Conservation (phyloP, 108 stramenopile species). For the Cyclotella kingstonii region DNA sequence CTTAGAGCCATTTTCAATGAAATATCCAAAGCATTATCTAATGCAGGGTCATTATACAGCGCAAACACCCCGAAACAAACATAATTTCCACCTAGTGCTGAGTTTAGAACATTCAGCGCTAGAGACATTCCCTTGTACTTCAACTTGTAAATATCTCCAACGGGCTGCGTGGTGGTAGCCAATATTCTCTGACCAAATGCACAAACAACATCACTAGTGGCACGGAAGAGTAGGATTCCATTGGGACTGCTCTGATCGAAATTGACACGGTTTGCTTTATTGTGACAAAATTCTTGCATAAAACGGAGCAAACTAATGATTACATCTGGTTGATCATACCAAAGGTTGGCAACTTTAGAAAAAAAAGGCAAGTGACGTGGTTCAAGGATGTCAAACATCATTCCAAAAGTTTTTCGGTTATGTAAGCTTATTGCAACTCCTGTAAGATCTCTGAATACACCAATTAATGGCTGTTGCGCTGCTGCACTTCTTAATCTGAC, state of each 20-base stretch:
- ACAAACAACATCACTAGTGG: conserved; percentile 90
- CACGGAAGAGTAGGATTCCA: conserved; percentile 97
- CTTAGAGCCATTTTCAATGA: conserved; percentile 85
- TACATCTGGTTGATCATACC: conserved; percentile 94
- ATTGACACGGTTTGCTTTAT: conserved; percentile 96
- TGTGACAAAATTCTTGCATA: conserved; percentile 95
- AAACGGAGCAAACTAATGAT: conserved; percentile 93
- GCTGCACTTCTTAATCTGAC: conserved; percentile 69
- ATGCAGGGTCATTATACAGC: conserved; percentile 92
- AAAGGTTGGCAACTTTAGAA: conserved; percentile 85
- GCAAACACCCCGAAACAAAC: conserved; percentile 98
- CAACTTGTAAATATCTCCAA: conserved; percentile 85
- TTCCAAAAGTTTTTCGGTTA: conserved; percentile 89
- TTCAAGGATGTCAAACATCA: conserved; percentile 92
- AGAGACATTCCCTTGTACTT: conserved; percentile 93
- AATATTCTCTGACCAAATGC: conserved; percentile 83
- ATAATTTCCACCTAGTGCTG: conserved; percentile 94
- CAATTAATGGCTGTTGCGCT: conserved; percentile 81
- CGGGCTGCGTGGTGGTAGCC: conserved; percentile 48
- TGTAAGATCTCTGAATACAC: conserved; percentile 91
- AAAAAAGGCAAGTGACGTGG: conserved; percentile 87
- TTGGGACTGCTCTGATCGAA: conserved; percentile 96
- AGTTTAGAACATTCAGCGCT: conserved; percentile 85
- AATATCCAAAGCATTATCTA: conserved; percentile 89
- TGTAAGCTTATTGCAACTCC: conserved; percentile 91